Conservation (phyloP, 2,329 filamentous ascomycete genomes). For the Colletotrichum phormii region DNA sequence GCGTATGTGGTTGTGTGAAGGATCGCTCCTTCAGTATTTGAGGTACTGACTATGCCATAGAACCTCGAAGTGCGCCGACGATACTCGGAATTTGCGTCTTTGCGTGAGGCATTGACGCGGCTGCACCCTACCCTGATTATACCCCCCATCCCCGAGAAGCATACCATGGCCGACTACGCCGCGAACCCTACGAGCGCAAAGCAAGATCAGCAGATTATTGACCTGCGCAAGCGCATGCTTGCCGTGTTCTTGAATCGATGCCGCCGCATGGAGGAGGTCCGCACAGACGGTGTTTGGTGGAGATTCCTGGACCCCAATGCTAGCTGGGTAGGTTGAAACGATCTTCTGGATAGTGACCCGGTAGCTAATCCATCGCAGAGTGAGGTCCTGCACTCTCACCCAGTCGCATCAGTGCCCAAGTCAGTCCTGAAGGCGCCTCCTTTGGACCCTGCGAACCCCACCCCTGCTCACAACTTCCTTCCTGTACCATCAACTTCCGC, state of each 20-base stretch:
- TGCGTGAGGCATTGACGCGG: slow-evolving; percentile 88
- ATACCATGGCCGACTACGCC: slow-evolving; percentile 98
- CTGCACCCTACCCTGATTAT: slow-evolving; percentile 96
- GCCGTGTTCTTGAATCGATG: slow-evolving; percentile 96
- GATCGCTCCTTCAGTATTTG: neutral
- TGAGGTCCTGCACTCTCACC: slow-evolving; percentile 94
- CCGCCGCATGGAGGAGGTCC: slow-evolving; percentile 89
- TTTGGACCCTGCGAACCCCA: slow-evolving; percentile 92
- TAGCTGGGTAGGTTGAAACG: slow-evolving; percentile 80
- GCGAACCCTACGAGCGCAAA: slow-evolving; percentile 98
- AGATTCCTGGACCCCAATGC: slow-evolving; percentile 97
- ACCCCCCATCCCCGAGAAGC: slow-evolving; percentile 97
- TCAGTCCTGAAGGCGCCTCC: slow-evolving; percentile 96
- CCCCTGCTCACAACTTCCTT: slow-evolving; percentile 85
- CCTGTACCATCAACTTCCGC: slow-evolving; percentile 88
- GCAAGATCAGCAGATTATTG: slow-evolving; percentile 96
- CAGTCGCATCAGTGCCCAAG: slow-evolving; percentile 91
- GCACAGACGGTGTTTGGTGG: slow-evolving; percentile 97
- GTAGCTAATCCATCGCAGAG: slow-evolving; percentile 67
- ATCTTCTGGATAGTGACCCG: neutral
- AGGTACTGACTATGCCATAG: slow-evolving; percentile 56
- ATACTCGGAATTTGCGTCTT: slow-evolving; percentile 95
- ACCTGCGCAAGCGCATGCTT: slow-evolving; percentile 95
- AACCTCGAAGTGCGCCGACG: slow-evolving; percentile 94
- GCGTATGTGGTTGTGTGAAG: slow-evolving; percentile 66